These are phyloP conservation scores for Rutstroemia sp. DNA, from an alignment of 2,329 filamentous ascomycete genomes.

Conservation along the genomic window DNA sequence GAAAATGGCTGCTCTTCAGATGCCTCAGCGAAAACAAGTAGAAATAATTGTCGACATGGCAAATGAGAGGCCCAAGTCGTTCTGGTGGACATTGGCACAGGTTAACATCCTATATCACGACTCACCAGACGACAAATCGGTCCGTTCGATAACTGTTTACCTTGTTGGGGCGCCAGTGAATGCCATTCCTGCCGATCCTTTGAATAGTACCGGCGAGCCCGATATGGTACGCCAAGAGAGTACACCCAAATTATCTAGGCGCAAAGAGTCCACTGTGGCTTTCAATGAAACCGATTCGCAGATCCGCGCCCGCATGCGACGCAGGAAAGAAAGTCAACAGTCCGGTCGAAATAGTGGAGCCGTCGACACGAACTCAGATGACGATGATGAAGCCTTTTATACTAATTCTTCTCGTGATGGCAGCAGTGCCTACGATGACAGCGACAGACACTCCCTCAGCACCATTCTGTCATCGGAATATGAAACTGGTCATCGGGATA, in stretches of 20 bases:
- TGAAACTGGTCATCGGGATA: no score
- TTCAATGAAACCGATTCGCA: not conserved
- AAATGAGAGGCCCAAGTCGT: not conserved
- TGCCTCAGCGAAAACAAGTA: not conserved
- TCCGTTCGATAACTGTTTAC: not conserved
- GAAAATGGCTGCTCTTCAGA: not conserved
- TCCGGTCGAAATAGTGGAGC: not conserved
- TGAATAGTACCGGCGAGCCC: not conserved
- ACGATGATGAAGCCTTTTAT: no score
- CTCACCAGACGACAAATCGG: no score
- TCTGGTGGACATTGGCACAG: not conserved
- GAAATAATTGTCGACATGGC: not conserved
- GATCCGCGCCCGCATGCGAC: not conserved
- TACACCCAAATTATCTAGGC: not conserved
- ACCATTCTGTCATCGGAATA: no score
- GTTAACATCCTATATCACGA: not conserved
- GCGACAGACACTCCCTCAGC: no score
- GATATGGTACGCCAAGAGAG: not conserved
- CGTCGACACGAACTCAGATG: not conserved
- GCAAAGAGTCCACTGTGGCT: not conserved
- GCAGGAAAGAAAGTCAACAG: not conserved
- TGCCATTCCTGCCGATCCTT: not conserved
- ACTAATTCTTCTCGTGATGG: no score
- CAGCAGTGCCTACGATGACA: no score
- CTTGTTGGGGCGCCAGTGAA: not conserved